Conservation (phyloP, 192 early-diverging fungal species). For the Rhizoclosmatium sp. region DNA sequence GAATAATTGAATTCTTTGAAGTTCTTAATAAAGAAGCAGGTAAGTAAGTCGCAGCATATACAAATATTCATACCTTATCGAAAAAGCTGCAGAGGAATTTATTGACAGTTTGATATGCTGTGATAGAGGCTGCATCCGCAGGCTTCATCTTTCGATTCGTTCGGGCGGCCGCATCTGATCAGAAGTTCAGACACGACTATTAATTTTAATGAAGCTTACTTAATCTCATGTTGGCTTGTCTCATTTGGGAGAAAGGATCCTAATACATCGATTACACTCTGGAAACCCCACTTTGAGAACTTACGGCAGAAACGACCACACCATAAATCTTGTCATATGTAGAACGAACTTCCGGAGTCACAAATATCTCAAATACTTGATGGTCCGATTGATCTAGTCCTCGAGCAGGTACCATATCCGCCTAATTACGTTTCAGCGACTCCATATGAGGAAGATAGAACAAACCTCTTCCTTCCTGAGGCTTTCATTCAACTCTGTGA, state of each 20-base stretch:
- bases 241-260: slow-evolving; percentile 33
- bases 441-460: neutral
- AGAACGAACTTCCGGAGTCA: slow-evolving; percentile 46
- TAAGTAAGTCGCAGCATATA: neutral
- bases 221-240: slow-evolving; percentile 5
- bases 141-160: slow-evolving; percentile 22
- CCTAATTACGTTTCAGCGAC: slow-evolving; percentile 15
- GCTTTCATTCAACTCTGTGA: slow-evolving; percentile 53
- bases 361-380: slow-evolving; percentile 60
- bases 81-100: slow-evolving; percentile 60
- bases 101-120: slow-evolving; percentile 54
- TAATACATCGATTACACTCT: neutral
- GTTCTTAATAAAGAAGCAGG: slow-evolving; percentile 42
- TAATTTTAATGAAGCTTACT: neutral
- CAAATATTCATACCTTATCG: slow-evolving; percentile 50
- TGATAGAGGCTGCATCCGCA: slow-evolving; percentile 40
- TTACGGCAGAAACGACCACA: slow-evolving; percentile 33
- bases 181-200: neutral
- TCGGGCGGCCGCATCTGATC: neutral
- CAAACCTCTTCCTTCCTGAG: slow-evolving; percentile 56
- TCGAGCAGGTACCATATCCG: slow-evolving; percentile 60
- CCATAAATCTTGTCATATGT: slow-evolving; percentile 59
- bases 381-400: slow-evolving; percentile 59
- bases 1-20: slow-evolving; percentile 60
- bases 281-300: neutral